A percentile compares a stretch with the other conserved stretches of the same genome.
Evolutionary conservation across 2,329 filamentous ascomycete species (phyloP).

Genomic region (Cercospora sp.): DNA sequence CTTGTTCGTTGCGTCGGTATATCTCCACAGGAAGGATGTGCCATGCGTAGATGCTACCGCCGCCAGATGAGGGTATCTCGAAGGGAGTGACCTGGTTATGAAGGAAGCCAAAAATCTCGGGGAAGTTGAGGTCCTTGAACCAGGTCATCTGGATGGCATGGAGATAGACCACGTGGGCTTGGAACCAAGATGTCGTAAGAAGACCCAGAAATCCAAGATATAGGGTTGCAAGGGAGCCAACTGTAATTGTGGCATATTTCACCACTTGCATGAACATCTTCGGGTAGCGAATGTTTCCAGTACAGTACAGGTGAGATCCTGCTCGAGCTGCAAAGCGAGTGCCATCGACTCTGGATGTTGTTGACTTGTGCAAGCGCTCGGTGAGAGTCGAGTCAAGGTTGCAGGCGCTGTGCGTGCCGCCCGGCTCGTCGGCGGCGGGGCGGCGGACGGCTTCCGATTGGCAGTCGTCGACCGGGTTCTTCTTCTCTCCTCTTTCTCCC

Average conservation of each 20-base stretch:
- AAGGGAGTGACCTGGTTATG: constrained; percentile 54
- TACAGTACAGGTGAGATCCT: neutral
- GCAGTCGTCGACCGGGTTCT: neutral
- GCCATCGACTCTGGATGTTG: neutral
- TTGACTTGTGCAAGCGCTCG: neutral
- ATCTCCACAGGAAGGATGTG: constrained; percentile 51
- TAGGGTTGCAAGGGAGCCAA: constrained; percentile 33
- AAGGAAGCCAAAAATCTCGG: constrained; percentile 52
- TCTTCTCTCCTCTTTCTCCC: neutral
- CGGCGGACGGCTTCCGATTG: neutral
- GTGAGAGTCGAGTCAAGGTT: neutral
- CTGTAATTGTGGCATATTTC: constrained; percentile 28
- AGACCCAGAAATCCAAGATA: constrained; percentile 51
- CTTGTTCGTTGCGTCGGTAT: constrained; percentile 47
- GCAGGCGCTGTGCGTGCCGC: neutral
- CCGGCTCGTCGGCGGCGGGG: neutral
- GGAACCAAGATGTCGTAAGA: constrained; percentile 50
- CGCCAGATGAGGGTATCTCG: constrained; percentile 45
- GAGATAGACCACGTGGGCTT: constrained; percentile 60
- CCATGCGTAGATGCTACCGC: constrained; percentile 51
- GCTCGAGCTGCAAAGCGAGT: neutral
- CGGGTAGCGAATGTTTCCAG: neutral
- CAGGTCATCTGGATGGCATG: constrained; percentile 57
- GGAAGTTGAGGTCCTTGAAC: constrained; percentile 53
- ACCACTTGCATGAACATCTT: constrained; percentile 14